Percentiles rank a stretch among this genome's conserved stretches.
Evolutionary conservation across 1,139 yeast species (phyloP).

Genomic region (Debaryomyces singareniensis): DNA sequence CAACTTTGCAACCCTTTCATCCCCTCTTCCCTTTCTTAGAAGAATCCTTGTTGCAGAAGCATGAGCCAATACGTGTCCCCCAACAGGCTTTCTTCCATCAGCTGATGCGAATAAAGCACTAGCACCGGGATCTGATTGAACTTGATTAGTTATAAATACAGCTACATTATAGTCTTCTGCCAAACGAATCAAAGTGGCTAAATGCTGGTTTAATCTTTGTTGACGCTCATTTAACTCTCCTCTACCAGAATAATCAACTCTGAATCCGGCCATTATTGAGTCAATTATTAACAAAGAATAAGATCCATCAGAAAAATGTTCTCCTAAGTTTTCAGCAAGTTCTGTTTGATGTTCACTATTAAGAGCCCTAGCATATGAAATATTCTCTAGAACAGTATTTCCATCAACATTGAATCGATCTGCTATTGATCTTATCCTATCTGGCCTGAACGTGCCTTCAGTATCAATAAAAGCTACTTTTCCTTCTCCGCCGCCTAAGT

Average conservation of each 20-base stretch:
- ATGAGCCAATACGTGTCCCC: constrained; percentile 60
- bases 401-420: constrained; percentile 49
- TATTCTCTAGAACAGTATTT: constrained; percentile 45
- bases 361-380: constrained; percentile 52
- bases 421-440: constrained; percentile 50
- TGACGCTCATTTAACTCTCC: constrained; percentile 59
- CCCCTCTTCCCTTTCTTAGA: constrained; percentile 57
- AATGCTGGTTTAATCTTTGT: constrained; percentile 53
- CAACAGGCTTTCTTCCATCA: constrained; percentile 61
- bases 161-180: constrained; percentile 59
- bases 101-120: constrained; percentile 58
- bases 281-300: constrained; percentile 41
- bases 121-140: constrained; percentile 66
- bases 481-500: constrained; percentile 56
- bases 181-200: constrained; percentile 43
- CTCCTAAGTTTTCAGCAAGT: constrained; percentile 46
- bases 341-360: constrained; percentile 60
- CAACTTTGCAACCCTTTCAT: constrained; percentile 56
- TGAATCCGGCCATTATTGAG: constrained; percentile 57
- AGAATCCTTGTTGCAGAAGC: constrained; percentile 58
- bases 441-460: constrained; percentile 57
- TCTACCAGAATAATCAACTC: constrained; percentile 56
- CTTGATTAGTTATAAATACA: constrained; percentile 56
- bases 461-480: constrained; percentile 58
- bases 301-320: constrained; percentile 43